Conservation (phyloP, 805 yeast species). For the Starmerella bacillaris region DNA sequence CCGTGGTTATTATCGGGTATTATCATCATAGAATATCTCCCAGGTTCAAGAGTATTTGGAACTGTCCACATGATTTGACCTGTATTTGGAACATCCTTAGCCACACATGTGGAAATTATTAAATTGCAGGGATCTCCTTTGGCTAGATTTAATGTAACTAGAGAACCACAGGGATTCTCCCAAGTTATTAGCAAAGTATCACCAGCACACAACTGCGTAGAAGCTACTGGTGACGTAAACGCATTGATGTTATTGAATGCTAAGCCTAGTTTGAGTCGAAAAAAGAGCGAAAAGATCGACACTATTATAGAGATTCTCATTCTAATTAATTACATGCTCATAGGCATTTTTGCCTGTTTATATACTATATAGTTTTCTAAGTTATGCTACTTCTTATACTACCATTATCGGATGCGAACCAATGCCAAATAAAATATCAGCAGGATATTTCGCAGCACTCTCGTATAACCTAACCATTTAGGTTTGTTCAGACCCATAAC, state of each 20-base stretch:
- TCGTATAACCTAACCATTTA: too few relatives aligned
- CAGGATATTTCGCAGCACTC: too few relatives aligned
- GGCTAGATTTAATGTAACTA: constrained; percentile 17
- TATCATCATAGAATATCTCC: constrained; percentile 10
- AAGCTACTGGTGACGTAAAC: constrained; percentile 9
- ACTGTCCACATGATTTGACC: constrained; percentile 20
- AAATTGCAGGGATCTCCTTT: constrained; percentile 19
- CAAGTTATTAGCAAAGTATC: constrained; percentile 18
- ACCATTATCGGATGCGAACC: too few relatives aligned
- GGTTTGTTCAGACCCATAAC: too few relatives aligned
- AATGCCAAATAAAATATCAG: too few relatives aligned
- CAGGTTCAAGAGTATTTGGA: constrained; percentile 12
- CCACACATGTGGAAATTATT: constrained; percentile 16
- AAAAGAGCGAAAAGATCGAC: constrained; percentile 2
- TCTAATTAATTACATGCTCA: too few relatives aligned
- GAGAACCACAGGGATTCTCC: constrained; percentile 17
- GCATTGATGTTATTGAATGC: constrained; percentile 7
- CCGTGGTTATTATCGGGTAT: constrained; percentile 17
- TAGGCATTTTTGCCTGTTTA: too few relatives aligned
- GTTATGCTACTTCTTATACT: too few relatives aligned
- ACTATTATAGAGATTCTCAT: neutral
- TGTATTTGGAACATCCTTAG: constrained; percentile 17
- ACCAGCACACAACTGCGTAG: constrained; percentile 18
- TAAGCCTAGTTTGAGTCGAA: constrained; percentile 7
- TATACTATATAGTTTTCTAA: neutral